phyloP scores from a whole-genome alignment of 2,329 filamentous ascomycete genomes.

The Colletotrichum truncatum region DNA sequence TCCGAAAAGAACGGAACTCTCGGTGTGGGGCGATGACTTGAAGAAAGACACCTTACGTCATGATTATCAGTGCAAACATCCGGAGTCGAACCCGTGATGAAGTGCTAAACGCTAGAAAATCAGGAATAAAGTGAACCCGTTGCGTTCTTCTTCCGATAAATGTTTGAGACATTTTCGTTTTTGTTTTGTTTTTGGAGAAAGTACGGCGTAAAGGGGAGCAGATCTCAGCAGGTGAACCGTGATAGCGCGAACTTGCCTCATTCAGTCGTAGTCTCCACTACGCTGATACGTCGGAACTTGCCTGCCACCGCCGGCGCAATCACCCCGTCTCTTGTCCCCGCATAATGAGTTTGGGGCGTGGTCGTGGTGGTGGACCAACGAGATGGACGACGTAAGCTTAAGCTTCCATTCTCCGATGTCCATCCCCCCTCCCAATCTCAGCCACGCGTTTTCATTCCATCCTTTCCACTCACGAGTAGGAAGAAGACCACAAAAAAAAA shows the following conservation, averaged over 20 bases:
- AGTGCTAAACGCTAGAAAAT: not conserved
- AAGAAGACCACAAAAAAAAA: too few relatives aligned
- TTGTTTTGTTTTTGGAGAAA: not conserved
- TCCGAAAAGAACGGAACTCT: too few relatives aligned
- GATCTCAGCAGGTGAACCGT: conserved; percentile 4
- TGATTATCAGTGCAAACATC: not conserved
- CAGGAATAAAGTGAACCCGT: too few relatives aligned
- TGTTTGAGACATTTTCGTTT: not conserved
- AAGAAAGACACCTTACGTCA: not conserved
- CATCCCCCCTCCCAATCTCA: not conserved
- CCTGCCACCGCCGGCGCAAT: not conserved
- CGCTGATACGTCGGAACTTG: conserved; percentile 25
- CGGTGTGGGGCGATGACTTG: not conserved
- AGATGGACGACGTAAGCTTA: conserved; percentile 21
- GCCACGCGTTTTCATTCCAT: not conserved
- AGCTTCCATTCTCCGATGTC: conserved; percentile 16
- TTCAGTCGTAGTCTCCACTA: conserved; percentile 2
- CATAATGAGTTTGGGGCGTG: not conserved
- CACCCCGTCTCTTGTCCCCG: not conserved
- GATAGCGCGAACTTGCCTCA: conserved; percentile 8
- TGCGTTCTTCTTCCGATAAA: too few relatives aligned
- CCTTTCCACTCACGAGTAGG: too few relatives aligned
- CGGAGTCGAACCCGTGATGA: not conserved
- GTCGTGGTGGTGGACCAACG: conserved; percentile 8
- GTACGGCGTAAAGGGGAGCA: not conserved